phyloP scores from a whole-genome alignment of 768 basidiomycete species.

The Russula sp. region DNA sequence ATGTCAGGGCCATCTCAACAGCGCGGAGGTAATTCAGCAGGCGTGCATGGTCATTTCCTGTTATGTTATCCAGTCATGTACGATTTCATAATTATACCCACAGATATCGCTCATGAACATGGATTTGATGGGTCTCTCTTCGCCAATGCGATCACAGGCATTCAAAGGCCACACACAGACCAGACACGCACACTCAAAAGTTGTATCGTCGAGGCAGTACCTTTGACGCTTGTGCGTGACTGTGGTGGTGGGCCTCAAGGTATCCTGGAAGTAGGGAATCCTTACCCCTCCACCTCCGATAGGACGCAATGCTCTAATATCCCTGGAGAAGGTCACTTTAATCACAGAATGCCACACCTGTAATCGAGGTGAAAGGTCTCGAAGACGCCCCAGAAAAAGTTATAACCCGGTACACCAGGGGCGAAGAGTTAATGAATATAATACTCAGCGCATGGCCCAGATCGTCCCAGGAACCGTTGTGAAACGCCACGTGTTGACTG shows the following conservation, averaged over 20 bases:
- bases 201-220: conserved; percentile 28
- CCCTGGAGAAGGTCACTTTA: conserved; percentile 24
- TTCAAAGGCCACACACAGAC: too few species aligned
- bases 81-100: conserved; percentile 6
- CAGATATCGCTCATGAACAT: neutral
- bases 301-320: conserved; percentile 28
- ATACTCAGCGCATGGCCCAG: too few species aligned
- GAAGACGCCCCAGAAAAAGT: too few species aligned
- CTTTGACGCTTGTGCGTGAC: conserved; percentile 24
- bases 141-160: neutral
- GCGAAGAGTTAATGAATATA: too few species aligned
- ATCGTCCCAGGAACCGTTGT: too few species aligned
- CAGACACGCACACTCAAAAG: conserved; percentile 28
- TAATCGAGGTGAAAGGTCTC: too few species aligned
- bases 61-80: conserved; percentile 2
- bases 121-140: neutral
- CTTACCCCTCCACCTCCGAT: conserved; percentile 34
- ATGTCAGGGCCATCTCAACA: neutral
- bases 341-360: too few species aligned
- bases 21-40: neutral
- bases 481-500: too few species aligned
- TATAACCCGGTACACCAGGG: too few species aligned
- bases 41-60: neutral
- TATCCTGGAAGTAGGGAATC: conserved; percentile 26
- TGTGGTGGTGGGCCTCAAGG: neutral